A percentile compares a stretch with the other conserved stretches of the same genome.
Conservation (phyloP, 1,139 yeast species). For the Spathaspora jeffriesii region DNA sequence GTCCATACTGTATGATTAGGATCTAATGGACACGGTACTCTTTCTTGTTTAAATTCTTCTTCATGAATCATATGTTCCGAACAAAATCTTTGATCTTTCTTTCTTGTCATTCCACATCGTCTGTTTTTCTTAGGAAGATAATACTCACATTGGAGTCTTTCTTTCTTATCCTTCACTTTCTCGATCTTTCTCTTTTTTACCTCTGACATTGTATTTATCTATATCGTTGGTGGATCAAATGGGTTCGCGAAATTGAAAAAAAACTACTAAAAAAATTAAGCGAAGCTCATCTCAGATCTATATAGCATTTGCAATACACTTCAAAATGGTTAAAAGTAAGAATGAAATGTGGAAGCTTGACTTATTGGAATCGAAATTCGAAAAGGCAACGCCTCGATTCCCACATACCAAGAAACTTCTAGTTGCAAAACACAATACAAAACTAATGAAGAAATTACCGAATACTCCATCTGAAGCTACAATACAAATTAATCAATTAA, state of each 20-base stretch:
- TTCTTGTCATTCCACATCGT: constrained; percentile 63
- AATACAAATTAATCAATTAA: constrained; percentile 43
- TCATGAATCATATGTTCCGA: constrained; percentile 54
- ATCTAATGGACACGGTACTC: constrained; percentile 81
- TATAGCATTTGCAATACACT: too few species aligned
- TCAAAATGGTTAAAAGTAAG: neutral
- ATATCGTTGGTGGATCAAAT: neutral
- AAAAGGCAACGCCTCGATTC: constrained; percentile 49
- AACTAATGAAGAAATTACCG: constrained; percentile 45
- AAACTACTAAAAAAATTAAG: constrained; percentile 1
- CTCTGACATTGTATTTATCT: constrained; percentile 9
- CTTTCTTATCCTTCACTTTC: neutral
- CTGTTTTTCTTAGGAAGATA: constrained; percentile 49
- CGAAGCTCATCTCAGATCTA: constrained; percentile 7
- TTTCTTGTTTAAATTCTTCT: constrained; percentile 19
- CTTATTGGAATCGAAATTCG: constrained; percentile 49
- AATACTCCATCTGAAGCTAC: constrained; percentile 40
- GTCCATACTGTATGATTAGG: constrained; percentile 74
- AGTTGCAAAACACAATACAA: constrained; percentile 46
- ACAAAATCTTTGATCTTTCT: constrained; percentile 52
- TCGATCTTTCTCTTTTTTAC: constrained; percentile 17
- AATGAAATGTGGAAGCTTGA: constrained; percentile 50
- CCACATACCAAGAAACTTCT: constrained; percentile 52
- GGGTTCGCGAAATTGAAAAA: constrained; percentile 4
- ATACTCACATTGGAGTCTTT: constrained; percentile 43